These are phyloP conservation scores for Pseudocercospora pini-densiflorae DNA, from an alignment of 2,329 filamentous ascomycete species.

Conservation along the genomic window DNA sequence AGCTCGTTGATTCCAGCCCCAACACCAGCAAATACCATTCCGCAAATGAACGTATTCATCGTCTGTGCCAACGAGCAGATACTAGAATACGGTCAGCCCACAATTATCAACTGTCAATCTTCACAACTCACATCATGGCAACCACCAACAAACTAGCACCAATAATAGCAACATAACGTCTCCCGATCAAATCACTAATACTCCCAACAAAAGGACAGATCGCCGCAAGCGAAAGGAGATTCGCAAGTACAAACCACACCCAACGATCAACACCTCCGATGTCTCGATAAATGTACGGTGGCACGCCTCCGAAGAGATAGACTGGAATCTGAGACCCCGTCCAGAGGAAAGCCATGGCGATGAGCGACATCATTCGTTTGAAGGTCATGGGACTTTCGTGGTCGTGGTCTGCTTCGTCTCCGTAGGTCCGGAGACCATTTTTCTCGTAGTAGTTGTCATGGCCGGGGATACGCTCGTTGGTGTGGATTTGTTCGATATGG, in stretches of 20 bases:
- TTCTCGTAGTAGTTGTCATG: conserved; percentile 54
- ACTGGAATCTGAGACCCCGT: conserved; percentile 65
- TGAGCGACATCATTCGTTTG: conserved; percentile 57
- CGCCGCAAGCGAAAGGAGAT: conserved; percentile 60
- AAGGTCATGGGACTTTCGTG: conserved; percentile 49
- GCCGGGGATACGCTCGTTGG: conserved; percentile 43
- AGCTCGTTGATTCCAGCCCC: conserved; percentile 72
- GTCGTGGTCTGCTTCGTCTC: conserved; percentile 52
- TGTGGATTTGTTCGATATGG: conserved; percentile 43
- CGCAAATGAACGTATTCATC: conserved; percentile 63
- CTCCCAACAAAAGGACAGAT: conserved; percentile 68
- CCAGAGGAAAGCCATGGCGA: conserved; percentile 66
- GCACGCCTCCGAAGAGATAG: conserved; percentile 46
- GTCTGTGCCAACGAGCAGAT: conserved; percentile 60
- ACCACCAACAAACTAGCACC: conserved; percentile 60
- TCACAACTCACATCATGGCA: conserved; percentile 54
- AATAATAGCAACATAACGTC: conserved; percentile 62
- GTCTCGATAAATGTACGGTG: conserved; percentile 30
- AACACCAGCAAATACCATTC: conserved; percentile 64
- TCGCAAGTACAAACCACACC: conserved; percentile 55
- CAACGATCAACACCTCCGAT: conserved; percentile 29
- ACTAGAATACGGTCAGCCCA: neutral
- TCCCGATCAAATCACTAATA: conserved; percentile 65
- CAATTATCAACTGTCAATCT: too few relatives aligned
- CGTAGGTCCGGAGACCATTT: conserved; percentile 50